Base-by-base conservation (phyloP, 176 grass and related monocot species). In the Guadua angustifolia region DNA sequence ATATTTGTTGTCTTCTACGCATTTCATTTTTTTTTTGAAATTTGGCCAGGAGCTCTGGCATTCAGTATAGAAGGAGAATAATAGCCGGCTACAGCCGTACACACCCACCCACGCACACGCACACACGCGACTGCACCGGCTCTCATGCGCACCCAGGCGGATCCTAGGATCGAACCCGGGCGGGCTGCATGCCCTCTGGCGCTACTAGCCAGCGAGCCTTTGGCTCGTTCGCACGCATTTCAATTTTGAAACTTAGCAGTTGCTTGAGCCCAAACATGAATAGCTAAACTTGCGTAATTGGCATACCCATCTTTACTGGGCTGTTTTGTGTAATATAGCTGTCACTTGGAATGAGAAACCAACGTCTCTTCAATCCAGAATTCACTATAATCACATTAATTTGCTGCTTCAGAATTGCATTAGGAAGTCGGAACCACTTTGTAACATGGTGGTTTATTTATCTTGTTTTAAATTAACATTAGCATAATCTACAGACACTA, bases 401-500 rank as follows among this genome's bases (percentile, higher is more conserved):
- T 16, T 52, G n/a, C 45, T 36, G 39, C 2, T 38, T 69, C 8
- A 39, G 15, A 43, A 16, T 58, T 58, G 78, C 24, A 25, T 35
- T 60, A 17, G 11, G 24, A 67, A 32, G 17, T 60, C 11, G 11
- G 24, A 67, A 32, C 24, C 29, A 25, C 52, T 49, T 70, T 62
- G 5, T 63, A 15, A 33, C 3, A n/a, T 75, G 9, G 0, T 22
- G 22, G 14, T 78, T 66, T 87, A 13, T 71, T 8, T 62, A 61
- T 43, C 44, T 71, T 43, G 57, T 78, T 84, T 29, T 47, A 71
- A 72, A 29, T 67, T 38, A 36, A 1, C 66, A 24, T 42, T 52
- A 22, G 35, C 18, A 12, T n/a, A 51, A 43, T 61, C 42, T 73
- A 5, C 19, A 40, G 68, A 35, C 42, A 61, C 24, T 46, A 26